Conservation (phyloP, 176 grass and related monocot genomes). For the Avena atlantica region DNA sequence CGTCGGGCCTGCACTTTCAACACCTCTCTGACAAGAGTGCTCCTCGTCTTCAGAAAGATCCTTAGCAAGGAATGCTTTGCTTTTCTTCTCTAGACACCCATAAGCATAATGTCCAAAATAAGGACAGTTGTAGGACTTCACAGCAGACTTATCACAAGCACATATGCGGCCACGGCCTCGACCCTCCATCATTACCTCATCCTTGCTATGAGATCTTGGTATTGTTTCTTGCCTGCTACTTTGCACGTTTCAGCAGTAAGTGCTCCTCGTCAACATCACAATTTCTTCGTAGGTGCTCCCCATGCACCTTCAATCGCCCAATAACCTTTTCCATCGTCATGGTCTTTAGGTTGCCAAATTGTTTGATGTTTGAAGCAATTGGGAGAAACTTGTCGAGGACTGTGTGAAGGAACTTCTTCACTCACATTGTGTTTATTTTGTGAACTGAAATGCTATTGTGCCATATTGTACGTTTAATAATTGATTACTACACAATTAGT, state of each 20-base stretch:
- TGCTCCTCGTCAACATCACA: background rate
- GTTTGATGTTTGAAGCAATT: background rate
- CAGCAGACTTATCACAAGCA: background rate
- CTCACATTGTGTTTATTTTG: background rate
- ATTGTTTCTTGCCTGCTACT: background rate
- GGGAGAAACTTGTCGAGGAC: background rate
- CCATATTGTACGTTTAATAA: slow-evolving; percentile 26
- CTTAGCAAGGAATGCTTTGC: no score
- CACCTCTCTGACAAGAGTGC: no score
- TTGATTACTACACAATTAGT: slow-evolving; percentile 15
- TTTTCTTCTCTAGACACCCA: background rate
- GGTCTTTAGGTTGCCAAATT: background rate
- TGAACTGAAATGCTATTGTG: slow-evolving; percentile 13
- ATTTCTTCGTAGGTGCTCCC: background rate
- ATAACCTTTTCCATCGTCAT: background rate
- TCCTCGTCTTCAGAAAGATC: no score
- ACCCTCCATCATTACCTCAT: background rate
- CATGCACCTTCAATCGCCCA: background rate
- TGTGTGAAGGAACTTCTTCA: background rate
- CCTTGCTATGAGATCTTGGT: background rate
- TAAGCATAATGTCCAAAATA: background rate
- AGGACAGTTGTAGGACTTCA: background rate
- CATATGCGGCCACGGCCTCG: background rate
- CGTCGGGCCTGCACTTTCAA: no score
- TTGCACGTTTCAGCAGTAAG: background rate